Percentiles rank a stretch among this genome's conserved stretches.
phyloP scores from a whole-genome alignment of 1,284 basidiomycete genomes.

The Rhodotorula sp. region DNA sequence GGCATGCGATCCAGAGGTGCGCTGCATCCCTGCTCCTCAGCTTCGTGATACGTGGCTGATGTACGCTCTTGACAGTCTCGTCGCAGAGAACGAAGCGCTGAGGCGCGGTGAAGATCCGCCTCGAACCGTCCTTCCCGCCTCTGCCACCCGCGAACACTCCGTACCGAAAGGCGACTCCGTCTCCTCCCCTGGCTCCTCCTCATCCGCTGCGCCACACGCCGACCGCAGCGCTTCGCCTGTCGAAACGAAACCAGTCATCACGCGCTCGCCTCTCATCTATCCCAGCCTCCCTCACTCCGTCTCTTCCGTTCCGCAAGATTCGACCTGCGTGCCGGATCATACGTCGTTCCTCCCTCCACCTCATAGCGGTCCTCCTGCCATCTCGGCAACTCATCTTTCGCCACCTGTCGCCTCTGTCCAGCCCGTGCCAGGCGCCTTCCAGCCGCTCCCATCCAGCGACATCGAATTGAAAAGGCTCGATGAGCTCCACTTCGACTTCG shows the following conservation, averaged over 20 bases:
- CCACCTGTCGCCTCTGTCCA: too few species aligned
- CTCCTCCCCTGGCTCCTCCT: not conserved
- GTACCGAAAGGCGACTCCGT: too few species aligned
- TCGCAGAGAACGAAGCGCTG: slow-evolving; percentile 26
- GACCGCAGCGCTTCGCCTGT: too few species aligned
- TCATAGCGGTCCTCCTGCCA: too few species aligned
- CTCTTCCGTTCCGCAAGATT: not conserved
- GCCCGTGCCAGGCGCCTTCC: not conserved
- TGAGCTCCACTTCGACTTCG: slow-evolving; percentile 29
- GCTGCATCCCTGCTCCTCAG: not conserved
- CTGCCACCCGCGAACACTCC: not conserved
- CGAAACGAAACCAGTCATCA: slow-evolving; percentile 2
- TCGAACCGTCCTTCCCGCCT: not conserved
- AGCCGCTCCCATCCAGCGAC: not conserved
- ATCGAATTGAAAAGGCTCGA: not conserved
- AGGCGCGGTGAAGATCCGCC: slow-evolving; percentile 24
- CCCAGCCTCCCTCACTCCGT: not conserved
- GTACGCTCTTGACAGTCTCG: slow-evolving; percentile 2
- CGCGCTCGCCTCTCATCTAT: not conserved
- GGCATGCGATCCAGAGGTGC: slow-evolving; percentile 13
- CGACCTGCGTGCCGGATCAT: too few species aligned
- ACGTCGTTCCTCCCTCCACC: not conserved
- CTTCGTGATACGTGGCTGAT: not conserved
- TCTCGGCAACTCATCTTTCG: not conserved
- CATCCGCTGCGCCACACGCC: too few species aligned